A percentile compares a stretch with the other conserved stretches of the same genome.
These are phyloP conservation scores for Sphaerosporella brunnea DNA, from an alignment of 495 filamentous ascomycete species.

Conservation along the genomic window DNA sequence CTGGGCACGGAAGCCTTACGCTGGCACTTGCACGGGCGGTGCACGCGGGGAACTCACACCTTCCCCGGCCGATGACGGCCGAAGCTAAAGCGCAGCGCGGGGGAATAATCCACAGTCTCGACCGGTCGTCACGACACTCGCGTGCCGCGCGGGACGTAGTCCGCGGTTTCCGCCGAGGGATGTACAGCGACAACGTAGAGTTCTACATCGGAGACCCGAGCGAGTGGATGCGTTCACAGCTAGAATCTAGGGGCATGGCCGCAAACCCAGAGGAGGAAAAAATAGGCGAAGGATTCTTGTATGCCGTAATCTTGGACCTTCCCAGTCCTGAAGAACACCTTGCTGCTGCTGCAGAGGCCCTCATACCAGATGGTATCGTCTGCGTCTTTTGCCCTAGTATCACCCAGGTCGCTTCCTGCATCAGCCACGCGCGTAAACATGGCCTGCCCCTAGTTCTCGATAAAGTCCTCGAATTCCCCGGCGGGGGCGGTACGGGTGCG, in stretches of 20 bases:
- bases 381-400: conserved; percentile 58
- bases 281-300: conserved; percentile 34
- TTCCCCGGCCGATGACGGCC: background rate
- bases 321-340: conserved; percentile 43
- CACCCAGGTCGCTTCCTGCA: conserved; percentile 50
- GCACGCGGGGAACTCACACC: conserved; percentile 46
- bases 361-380: conserved; percentile 43
- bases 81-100: conserved; percentile 30
- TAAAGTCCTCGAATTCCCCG: conserved; percentile 42
- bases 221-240: conserved; percentile 41
- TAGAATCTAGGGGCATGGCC: conserved; percentile 27
- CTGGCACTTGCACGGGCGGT: conserved; percentile 56
- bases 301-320: conserved; percentile 52
- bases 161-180: conserved; percentile 45
- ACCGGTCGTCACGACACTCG: conserved; percentile 41
- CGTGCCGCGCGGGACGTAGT: conserved; percentile 43
- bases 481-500: conserved; percentile 35
- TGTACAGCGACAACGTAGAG: conserved; percentile 48
- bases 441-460: conserved; percentile 42
- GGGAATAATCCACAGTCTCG: conserved; percentile 55
- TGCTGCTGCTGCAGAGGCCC: conserved; percentile 36
- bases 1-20: conserved; percentile 60
- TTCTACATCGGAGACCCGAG: conserved; percentile 52
- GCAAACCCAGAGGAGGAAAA: conserved; percentile 3
- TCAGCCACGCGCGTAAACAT: conserved; percentile 35